phyloP scores from a whole-genome alignment of 2,329 filamentous ascomycete species.

The Saccharata proteae region DNA sequence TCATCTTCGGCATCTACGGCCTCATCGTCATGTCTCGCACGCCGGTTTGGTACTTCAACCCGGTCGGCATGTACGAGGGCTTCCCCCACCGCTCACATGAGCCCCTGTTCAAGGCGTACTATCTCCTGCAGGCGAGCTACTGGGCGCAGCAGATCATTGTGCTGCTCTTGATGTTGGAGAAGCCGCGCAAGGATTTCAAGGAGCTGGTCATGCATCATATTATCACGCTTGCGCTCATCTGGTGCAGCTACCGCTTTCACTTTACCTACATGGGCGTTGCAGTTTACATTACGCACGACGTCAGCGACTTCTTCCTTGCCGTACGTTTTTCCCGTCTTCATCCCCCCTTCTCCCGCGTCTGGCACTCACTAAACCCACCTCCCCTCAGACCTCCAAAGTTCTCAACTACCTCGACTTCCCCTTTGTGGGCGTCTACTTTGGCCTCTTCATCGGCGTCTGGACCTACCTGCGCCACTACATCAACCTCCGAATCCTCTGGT shows the following conservation, averaged over 20 bases:
- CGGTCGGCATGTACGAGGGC: conserved; percentile 73
- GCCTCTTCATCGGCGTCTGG: conserved; percentile 70
- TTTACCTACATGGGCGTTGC: conserved; percentile 91
- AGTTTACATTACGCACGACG: conserved; percentile 89
- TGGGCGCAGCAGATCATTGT: conserved; percentile 94
- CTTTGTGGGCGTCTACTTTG: conserved; percentile 75
- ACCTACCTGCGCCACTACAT: conserved; percentile 81
- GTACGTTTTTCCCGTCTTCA: conserved; percentile 38
- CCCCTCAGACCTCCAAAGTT: conserved; percentile 67
- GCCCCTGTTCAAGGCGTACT: conserved; percentile 83
- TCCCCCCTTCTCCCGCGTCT: not conserved
- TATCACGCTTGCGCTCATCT: conserved; percentile 74
- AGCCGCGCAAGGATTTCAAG: conserved; percentile 88
- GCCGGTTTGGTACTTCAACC: conserved; percentile 96
- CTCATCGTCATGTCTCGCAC: conserved; percentile 83
- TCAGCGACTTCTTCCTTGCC: conserved; percentile 90
- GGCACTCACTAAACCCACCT: conserved; percentile 6
- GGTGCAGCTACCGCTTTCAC: conserved; percentile 83
- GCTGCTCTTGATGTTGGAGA: conserved; percentile 74
- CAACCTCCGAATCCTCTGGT: conserved; percentile 65
- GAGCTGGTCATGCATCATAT: conserved; percentile 88
- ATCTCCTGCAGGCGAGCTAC: conserved; percentile 86
- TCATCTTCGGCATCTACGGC: conserved; percentile 66
- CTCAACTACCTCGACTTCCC: conserved; percentile 80
- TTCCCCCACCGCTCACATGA: conserved; percentile 78